Evolutionary conservation across 192 early-diverging fungal genomes (phyloP).

Genomic region (Endogone sp.): DNA sequence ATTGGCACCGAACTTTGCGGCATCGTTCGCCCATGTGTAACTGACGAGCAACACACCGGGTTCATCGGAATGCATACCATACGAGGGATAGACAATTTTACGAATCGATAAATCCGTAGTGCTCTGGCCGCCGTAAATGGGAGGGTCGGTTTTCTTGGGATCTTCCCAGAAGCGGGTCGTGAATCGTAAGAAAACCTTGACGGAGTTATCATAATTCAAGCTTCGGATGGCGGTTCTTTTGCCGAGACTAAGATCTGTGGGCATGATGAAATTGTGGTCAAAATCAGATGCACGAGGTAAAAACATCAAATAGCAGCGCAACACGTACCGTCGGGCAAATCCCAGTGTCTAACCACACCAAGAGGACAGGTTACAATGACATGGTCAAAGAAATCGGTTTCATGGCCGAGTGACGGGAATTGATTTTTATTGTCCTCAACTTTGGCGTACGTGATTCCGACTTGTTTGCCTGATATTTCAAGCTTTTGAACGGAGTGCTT

Average conservation of each 20-base stretch:
- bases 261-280: background rate
- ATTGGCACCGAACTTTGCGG: constrained; percentile 9
- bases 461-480: constrained; percentile 6
- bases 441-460: constrained; percentile 20
- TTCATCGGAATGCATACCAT: constrained; percentile 11
- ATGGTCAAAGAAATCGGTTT: constrained; percentile 14
- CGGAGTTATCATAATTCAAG: constrained; percentile 9
- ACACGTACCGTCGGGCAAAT: constrained; percentile 12
- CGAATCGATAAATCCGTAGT: constrained; percentile 17
- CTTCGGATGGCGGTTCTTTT: constrained; percentile 10
- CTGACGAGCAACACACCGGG: constrained; percentile 14
- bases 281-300: background rate
- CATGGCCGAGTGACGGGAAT: background rate
- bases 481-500: constrained; percentile 16
- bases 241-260: constrained; percentile 7
- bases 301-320: background rate
- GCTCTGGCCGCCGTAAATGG: constrained; percentile 19
- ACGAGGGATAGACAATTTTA: constrained; percentile 12
- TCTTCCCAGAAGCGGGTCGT: constrained; percentile 29
- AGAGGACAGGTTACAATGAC: constrained; percentile 27
- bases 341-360: constrained; percentile 24
- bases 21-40: constrained; percentile 12
- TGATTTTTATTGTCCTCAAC: background rate
- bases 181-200: constrained; percentile 19
- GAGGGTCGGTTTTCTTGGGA: background rate